Base-by-base conservation (phyloP, 768 basidiomycete species). In the Pleurotus sapidus region DNA sequence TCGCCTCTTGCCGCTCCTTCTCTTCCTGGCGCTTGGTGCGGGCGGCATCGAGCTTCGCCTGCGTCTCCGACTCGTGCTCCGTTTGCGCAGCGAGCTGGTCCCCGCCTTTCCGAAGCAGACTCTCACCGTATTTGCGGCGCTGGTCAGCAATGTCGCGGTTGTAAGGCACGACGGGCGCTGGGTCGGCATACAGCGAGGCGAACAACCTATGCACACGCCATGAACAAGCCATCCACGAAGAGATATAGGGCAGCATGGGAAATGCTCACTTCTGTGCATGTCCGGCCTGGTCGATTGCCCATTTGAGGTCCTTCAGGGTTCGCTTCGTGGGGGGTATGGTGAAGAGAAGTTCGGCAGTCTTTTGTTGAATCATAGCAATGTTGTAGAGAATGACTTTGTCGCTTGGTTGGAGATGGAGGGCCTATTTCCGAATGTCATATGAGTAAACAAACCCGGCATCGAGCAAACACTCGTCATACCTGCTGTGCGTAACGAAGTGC, bases 321-420 rank as follows among this genome's bases (percentile, higher is more conserved):
- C 96, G 87, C 68, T 94, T 93, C 24, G 84, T 76, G 1, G 88
- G 81, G 1, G 80, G 78, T 23, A 95, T 72, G 1, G 84, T 79
- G 61, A 94, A 87, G 23, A 98, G 73, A 73, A 98, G 80, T 69
- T 98, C 96, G 0, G 93, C 91, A 0, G 91, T 88, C 71, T 98
- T 98, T 69, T 99, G 97, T 70, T 95, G 88, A 34, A 98, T 94
- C 90, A 99, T 95, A 55, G 96, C 95, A 64, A 98, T 92, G 70
- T 99, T 98, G 74, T 95, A 98, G 43, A 93, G 59, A 50, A 89
- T 86, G 3, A 93, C 91, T 67, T 95, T 95, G 74, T 99, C 97
- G 56, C 78, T 82, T 0, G 95, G 94, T 61, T 89, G 86, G 5
- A 94, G 72, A 61, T 92, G 88, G 14, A 90, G 76, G 1, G 95